Conservation (phyloP, 768 basidiomycete species). For the Mycena belliarum region DNA sequence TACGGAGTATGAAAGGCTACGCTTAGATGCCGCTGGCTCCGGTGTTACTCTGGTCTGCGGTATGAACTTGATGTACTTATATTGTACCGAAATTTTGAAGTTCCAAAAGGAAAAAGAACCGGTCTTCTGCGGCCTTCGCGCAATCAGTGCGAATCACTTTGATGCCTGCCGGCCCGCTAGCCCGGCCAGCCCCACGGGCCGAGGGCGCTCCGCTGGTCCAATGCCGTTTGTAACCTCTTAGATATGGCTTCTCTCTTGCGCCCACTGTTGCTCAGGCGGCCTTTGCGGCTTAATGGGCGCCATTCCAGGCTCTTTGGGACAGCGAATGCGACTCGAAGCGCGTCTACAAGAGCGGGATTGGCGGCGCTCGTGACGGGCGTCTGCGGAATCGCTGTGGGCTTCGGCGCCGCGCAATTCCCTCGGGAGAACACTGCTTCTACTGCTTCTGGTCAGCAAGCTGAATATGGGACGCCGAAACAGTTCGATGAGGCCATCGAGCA, state of each 20-base stretch:
- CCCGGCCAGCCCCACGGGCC: too few relatives aligned
- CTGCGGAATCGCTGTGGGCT: constrained; percentile 11
- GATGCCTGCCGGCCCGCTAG: too few relatives aligned
- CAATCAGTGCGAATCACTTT: too few relatives aligned
- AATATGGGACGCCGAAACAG: constrained; percentile 4
- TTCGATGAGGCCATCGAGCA: constrained; percentile 5
- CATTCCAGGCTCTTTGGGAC: neutral
- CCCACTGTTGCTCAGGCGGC: neutral
- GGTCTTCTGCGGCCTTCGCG: too few relatives aligned
- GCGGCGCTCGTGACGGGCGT: neutral
- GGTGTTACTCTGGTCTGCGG: too few relatives aligned
- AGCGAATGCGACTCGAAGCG: neutral
- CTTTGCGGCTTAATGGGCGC: neutral
- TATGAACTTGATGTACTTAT: too few relatives aligned
- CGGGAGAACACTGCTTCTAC: neutral
- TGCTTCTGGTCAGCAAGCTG: neutral
- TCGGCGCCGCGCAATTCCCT: neutral
- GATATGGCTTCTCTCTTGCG: constrained; percentile 12
- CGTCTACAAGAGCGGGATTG: neutral
- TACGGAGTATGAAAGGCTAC: too few relatives aligned
- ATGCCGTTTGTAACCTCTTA: too few relatives aligned
- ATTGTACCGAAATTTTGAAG: too few relatives aligned
- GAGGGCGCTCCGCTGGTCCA: too few relatives aligned
- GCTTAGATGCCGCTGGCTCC: too few relatives aligned
- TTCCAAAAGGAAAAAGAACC: too few relatives aligned